Evolutionary conservation across 2,329 filamentous ascomycete genomes (phyloP), one percentile per base, ranked within the genome.

Genomic region (Tolypocladium nubicola): DNA sequence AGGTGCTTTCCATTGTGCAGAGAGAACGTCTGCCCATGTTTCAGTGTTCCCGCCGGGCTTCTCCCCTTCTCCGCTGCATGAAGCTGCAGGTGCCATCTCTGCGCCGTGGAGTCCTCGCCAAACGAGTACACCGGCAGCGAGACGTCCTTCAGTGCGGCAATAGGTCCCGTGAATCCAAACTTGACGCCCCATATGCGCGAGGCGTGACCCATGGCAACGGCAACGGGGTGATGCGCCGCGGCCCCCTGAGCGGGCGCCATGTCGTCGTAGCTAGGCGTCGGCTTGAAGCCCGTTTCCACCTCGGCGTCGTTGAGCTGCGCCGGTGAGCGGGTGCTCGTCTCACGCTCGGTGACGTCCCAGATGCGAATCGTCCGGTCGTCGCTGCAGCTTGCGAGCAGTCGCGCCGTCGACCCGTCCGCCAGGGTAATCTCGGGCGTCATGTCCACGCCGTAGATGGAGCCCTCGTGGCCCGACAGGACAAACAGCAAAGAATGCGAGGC

Each of bases 341-440:
- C 16, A 19, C 76, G 75, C 57, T 84, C 78, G 0, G 86, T 85
- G 9, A 97, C 83, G 66, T 96, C 84, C 93, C 94, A 97, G 1
- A 97, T 73, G 16, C 89, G 81, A 26, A 99, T 84, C 0, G 91
- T 96, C 54, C 94, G 82, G 71, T 99, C 94, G 67, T 99, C 94
- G 66, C 93, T 97, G 69, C 94, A 99, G 65, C 89, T 97, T 16
- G 87, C 89, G 39, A 99, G 77, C n/a, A 96, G 70, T 55, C 88
- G 79, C 33, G 76, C 74, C 23, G 68, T 68, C 8, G 66, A 67
- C 0, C 73, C 75, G 16, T 73, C 69, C 1, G 68, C 60, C 26
- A 72, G 62, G 8, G 61, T 60, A 23, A 86, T 70, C 62, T 74
- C 67, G 1, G 80, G 74, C 0, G 90, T 96, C 40, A 97, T 87